Evolutionary conservation across 192 early-diverging fungal genomes (phyloP).

Genomic region (Backusella psychrophila): DNA sequence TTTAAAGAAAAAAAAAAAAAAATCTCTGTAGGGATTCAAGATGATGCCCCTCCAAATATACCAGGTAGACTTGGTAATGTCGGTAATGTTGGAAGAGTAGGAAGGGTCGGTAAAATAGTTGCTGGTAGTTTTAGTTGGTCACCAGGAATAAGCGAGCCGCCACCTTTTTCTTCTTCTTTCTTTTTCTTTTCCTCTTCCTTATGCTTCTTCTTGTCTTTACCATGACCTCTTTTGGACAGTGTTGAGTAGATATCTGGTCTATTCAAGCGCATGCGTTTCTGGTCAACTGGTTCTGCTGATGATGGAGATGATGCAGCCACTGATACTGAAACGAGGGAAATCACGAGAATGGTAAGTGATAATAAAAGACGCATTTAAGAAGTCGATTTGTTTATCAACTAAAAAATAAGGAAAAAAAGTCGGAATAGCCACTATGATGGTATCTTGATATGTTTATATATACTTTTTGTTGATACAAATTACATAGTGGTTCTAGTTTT

Average conservation of each 20-base stretch:
- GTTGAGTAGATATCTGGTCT: not conserved
- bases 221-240: not conserved
- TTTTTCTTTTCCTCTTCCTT: not conserved
- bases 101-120: not conserved
- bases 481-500: not conserved
- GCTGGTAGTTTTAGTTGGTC: not conserved
- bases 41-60: not conserved
- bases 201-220: not conserved
- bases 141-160: not conserved
- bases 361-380: not conserved
- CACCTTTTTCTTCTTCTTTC: not conserved
- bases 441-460: not conserved
- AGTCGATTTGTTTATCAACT: not conserved
- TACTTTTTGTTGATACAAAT: not conserved
- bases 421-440: not conserved
- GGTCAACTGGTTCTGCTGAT: not conserved
- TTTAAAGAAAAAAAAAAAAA: not conserved
- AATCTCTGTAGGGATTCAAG: not conserved
- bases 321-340: not conserved
- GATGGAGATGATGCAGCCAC: not conserved
- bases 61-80: not conserved
- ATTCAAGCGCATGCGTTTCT: not conserved
- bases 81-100: not conserved
- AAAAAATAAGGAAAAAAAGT: not conserved
- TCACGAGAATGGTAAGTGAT: not conserved